A percentile compares a stretch with the other conserved stretches of the same genome.
phyloP scores from a whole-genome alignment of 2,329 filamentous ascomycete species.

The Epichloe scottii region DNA sequence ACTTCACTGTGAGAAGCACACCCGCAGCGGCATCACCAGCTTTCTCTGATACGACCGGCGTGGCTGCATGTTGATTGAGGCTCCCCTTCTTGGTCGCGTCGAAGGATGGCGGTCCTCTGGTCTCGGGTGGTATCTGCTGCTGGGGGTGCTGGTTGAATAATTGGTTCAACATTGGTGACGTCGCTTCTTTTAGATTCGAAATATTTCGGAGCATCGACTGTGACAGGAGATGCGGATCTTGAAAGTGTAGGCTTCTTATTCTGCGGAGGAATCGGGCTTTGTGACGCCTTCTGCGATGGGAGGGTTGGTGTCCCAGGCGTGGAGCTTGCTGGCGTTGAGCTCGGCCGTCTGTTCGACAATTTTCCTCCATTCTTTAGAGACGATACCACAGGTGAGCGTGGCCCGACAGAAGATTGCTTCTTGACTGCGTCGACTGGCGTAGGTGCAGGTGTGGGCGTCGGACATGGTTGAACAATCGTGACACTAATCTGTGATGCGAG shows the following conservation, averaged over 20 bases:
- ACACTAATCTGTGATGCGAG: constrained; percentile 18
- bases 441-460: constrained; percentile 2
- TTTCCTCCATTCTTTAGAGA: constrained; percentile 7
- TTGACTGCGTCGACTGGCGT: constrained; percentile 1
- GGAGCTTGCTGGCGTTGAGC: constrained; percentile 6
- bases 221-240: neutral
- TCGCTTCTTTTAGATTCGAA: neutral
- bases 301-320: neutral
- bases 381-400: constrained; percentile 7
- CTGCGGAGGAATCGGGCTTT: neutral
- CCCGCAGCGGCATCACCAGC: neutral
- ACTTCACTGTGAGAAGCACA: constrained; percentile 18
- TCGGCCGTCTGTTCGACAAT: constrained; percentile 5
- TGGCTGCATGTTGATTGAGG: neutral
- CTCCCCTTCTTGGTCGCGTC: neutral
- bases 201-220: neutral
- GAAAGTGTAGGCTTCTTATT: constrained; percentile 5
- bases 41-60: neutral
- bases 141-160: neutral
- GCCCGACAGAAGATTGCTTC: constrained; percentile 4
- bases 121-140: neutral
- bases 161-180: neutral
- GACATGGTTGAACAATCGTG: constrained; percentile 8
- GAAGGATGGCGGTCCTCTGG: neutral
- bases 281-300: neutral